Percentiles rank a stretch among this genome's conserved stretches.
These are phyloP conservation scores for Yamadazyma songkhlaensis DNA, from an alignment of 1,139 yeast species.

Conservation along the genomic window DNA sequence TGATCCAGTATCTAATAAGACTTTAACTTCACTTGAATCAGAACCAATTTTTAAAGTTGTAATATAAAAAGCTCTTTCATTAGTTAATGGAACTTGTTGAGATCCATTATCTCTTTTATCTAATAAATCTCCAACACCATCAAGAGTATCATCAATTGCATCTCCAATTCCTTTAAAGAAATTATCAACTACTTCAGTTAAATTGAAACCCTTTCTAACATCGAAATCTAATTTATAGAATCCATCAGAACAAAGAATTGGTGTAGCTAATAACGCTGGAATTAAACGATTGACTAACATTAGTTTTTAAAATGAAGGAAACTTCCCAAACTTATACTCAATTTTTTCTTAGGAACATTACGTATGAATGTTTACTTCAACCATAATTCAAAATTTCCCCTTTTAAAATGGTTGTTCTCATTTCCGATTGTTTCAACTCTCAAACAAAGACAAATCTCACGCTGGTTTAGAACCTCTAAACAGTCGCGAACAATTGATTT, in stretches of 20 bases:
- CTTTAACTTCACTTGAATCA: constrained; percentile 47
- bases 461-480: constrained; percentile 2
- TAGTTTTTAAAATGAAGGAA: not conserved
- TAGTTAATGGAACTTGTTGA: constrained; percentile 10
- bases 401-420: too few relatives aligned
- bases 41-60: constrained; percentile 53
- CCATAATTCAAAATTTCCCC: too few relatives aligned
- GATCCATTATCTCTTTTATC: constrained; percentile 10
- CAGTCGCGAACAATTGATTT: constrained; percentile 1
- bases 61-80: constrained; percentile 27
- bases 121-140: constrained; percentile 1
- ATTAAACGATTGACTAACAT: constrained; percentile 17
- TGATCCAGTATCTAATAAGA: constrained; percentile 66
- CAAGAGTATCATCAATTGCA: constrained; percentile 3
- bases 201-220: constrained; percentile 23
- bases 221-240: constrained; percentile 26
- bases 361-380: too few relatives aligned
- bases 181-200: constrained; percentile 16
- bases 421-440: not conserved
- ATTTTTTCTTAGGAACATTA: too few relatives aligned
- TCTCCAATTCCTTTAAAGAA: constrained; percentile 11
- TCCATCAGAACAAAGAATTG: constrained; percentile 19
- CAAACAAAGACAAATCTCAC: constrained; percentile 2
- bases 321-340: not conserved
- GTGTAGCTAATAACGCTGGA: constrained; percentile 12